Evolutionary conservation across 139 green algal genomes (phyloP).

Genomic region (Picochlorum sp.): DNA sequence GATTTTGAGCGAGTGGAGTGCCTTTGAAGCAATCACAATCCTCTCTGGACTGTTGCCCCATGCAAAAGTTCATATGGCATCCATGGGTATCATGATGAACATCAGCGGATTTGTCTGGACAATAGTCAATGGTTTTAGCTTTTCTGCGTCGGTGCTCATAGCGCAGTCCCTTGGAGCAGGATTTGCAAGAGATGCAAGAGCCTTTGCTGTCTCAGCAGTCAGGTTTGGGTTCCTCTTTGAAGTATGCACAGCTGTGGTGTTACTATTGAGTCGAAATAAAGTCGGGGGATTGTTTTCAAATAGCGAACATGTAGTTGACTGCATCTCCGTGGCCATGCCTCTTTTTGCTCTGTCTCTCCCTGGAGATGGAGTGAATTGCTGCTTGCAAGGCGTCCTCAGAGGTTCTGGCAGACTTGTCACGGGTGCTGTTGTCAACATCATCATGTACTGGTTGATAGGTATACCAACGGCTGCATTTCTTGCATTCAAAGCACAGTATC

Average conservation of each 20-base stretch:
- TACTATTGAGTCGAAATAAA: slow-evolving; percentile 1
- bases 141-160: neutral
- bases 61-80: neutral
- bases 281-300: slow-evolving; percentile 2
- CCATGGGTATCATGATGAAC: slow-evolving; percentile 6
- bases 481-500: neutral
- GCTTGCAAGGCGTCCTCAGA: neutral
- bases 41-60: neutral
- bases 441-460: neutral
- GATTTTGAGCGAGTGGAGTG: neutral
- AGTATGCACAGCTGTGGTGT: neutral
- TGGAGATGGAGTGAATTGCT: neutral
- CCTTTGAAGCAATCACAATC: neutral
- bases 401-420: neutral
- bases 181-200: neutral
- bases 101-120: slow-evolving; percentile 1
- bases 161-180: slow-evolving; percentile 3
- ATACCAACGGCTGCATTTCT: neutral
- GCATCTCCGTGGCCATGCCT: neutral
- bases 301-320: neutral
- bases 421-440: neutral
- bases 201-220: neutral
- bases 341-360: neutral
- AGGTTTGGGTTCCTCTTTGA: slow-evolving; percentile 9
- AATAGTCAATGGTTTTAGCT: neutral